These are phyloP conservation scores for Solanum neorickii DNA, from an alignment of 257 asterid species.

Conservation along the genomic window DNA sequence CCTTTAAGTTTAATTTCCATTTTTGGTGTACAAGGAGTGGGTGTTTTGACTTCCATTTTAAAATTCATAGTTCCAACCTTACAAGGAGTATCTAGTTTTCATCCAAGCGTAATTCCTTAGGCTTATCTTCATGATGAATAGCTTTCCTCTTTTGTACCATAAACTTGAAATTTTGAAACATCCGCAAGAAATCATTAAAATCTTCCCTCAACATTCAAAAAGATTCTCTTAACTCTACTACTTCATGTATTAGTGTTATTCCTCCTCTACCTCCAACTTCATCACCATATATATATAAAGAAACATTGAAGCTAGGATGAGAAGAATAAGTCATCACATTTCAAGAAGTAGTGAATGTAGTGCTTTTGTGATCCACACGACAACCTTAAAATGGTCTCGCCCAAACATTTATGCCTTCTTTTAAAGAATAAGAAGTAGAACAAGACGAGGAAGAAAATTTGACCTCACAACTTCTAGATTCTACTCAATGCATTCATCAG, in stretches of 20 bases:
- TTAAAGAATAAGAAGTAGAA: neutral
- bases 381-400: neutral
- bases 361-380: neutral
- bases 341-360: neutral
- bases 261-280: neutral
- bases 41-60: neutral
- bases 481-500: neutral
- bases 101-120: neutral
- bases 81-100: neutral
- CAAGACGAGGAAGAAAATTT: neutral
- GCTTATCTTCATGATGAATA: neutral
- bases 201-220: neutral
- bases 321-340: neutral
- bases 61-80: too few relatives aligned
- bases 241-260: neutral
- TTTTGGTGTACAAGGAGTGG: neutral
- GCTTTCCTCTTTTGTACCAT: neutral
- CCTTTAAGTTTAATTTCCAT: neutral
- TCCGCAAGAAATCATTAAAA: neutral
- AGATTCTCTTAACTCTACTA: neutral
- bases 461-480: neutral
- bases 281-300: too few relatives aligned
- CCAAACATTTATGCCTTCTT: neutral
- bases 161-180: too few relatives aligned
- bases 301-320: neutral